These are phyloP conservation scores for Flaveria floridana DNA, from an alignment of 140 eudicot genomes.

Conservation along the genomic window DNA sequence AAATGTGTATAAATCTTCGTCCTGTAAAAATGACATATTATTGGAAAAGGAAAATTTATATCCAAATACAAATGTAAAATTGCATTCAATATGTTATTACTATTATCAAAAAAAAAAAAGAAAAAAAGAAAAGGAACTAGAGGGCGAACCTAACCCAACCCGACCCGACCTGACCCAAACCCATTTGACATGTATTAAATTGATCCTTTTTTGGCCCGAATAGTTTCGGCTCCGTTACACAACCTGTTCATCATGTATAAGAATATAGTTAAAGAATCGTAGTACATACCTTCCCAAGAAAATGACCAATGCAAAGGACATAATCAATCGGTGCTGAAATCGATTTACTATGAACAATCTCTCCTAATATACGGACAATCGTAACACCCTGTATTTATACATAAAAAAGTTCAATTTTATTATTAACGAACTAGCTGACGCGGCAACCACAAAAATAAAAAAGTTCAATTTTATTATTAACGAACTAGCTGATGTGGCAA, in stretches of 20 bases:
- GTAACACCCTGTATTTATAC: conserved; percentile 53
- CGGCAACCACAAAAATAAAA: background rate
- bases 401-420: background rate
- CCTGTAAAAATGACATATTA: conserved; percentile 45
- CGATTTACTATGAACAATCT: conserved; percentile 56
- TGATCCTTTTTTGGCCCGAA: background rate
- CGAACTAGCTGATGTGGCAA: background rate
- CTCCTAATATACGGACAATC: conserved; percentile 57
- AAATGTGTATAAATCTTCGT: conserved; percentile 82
- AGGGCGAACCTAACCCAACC: too few relatives aligned
- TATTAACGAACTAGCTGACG: background rate
- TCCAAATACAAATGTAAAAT: background rate
- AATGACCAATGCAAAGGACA: conserved; percentile 59
- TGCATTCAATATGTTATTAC: too few relatives aligned
- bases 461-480: background rate
- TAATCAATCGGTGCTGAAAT: conserved; percentile 58
- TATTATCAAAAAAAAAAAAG: too few relatives aligned
- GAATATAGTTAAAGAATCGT: background rate
- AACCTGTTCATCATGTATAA: background rate
- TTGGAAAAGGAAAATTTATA: background rate
- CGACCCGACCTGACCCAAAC: background rate
- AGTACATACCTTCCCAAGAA: conserved; percentile 56
- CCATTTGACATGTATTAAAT: background rate
- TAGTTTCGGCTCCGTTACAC: background rate
- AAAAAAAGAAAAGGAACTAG: too few relatives aligned